phyloP scores from a whole-genome alignment of 1,139 yeast genomes.

The Sporopachydermia cereana region DNA sequence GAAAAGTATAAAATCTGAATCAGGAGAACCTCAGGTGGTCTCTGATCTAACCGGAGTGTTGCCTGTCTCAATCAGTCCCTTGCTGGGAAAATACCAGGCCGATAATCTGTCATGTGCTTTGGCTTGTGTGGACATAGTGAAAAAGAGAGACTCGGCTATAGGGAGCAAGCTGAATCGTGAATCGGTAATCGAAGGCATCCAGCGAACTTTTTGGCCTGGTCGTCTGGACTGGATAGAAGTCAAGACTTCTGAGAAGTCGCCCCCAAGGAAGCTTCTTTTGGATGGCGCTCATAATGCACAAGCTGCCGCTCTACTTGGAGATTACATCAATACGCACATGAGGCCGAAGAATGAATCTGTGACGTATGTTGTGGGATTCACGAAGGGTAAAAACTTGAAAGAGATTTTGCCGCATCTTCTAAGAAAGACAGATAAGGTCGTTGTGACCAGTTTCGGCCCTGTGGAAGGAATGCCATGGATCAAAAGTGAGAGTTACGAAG shows the following conservation, averaged over 20 bases:
- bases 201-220: constrained; percentile 28
- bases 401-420: constrained; percentile 43
- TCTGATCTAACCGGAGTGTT: constrained; percentile 14
- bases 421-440: constrained; percentile 38
- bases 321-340: constrained; percentile 26
- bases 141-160: constrained; percentile 6
- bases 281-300: constrained; percentile 93
- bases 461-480: constrained; percentile 97
- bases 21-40: constrained; percentile 14
- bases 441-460: constrained; percentile 48
- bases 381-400: constrained; percentile 55
- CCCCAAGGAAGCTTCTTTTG: constrained; percentile 33
- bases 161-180: constrained; percentile 21
- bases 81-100: constrained; percentile 61
- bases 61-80: constrained; percentile 32
- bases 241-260: constrained; percentile 50
- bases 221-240: constrained; percentile 25
- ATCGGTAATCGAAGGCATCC: constrained; percentile 39
- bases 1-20: constrained; percentile 10
- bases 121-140: constrained; percentile 34
- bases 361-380: constrained; percentile 61
- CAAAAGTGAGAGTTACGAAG: constrained; percentile 31
- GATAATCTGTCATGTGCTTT: constrained; percentile 63
- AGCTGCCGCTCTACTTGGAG: constrained; percentile 61
- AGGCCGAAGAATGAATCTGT: constrained; percentile 20